Base-by-base conservation (phyloP, 768 basidiomycete genomes). In the Porpolomopsis calyptriformis region DNA sequence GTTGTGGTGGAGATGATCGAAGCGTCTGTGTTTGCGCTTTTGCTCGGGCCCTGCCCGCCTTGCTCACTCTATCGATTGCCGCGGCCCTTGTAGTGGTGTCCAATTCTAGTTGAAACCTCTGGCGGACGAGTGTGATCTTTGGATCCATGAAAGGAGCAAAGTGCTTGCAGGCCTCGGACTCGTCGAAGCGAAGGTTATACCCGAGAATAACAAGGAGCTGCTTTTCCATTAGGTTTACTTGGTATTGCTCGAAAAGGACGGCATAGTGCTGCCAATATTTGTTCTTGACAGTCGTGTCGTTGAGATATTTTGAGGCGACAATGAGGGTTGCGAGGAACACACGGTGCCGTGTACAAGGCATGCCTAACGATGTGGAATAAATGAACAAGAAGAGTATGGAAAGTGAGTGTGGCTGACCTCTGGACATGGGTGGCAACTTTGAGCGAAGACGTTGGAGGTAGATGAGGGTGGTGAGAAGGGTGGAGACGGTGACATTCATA, bases 221-320 rank as follows among this genome's bases (percentile, higher is more conserved):
- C 66, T 82, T 86, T 69, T 99, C 94, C 94, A 98, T 98, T 50
- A 93, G 73, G 64, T 93, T 96, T 63, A 97, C 80, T 67, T 89
- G 86, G 9, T 69, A 63, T 42, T 79, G 66, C 59, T 85, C 80
- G 67, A 89, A 93, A 52, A 86, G 56, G 35, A 70, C 67, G 14
- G 81, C 83, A 60, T 91, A 88, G 40, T 67, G 66, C 46, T 82
- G 77, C 94, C 94, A 99, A 69, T 96, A 87, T 61, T 75, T 74
- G 69, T 97, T 99, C 74, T 92, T 94, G 2, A 89, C 89, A 37
- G 85, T 84, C n/a, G 85, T 85, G 64, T 93, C 90, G 64, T 99
- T 96, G 59, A 97, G 79, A 64, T 97, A 97, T 67, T 99, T 99
- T 51, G 91, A 85, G 19, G 94, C 82, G 34, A 90, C 85, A 64